These are phyloP conservation scores for Fomitopsis palustris DNA, from an alignment of 1,284 basidiomycete species.

Conservation along the genomic window DNA sequence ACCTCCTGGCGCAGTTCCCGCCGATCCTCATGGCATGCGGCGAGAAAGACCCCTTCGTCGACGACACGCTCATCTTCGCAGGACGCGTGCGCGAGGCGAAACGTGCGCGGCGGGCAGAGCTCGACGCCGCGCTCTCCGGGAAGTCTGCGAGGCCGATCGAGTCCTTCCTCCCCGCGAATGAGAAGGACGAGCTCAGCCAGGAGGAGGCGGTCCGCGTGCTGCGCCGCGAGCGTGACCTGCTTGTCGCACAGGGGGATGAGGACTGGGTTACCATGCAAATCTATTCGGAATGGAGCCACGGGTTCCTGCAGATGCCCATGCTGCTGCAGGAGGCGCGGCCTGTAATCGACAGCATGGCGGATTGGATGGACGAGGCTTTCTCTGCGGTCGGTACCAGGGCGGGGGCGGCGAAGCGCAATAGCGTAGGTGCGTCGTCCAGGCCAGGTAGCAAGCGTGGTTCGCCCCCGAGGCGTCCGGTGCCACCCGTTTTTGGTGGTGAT, in stretches of 20 bases:
- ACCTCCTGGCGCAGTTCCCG: slow-evolving; percentile 88
- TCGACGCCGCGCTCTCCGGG: slow-evolving; percentile 52
- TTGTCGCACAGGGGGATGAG: slow-evolving; percentile 74
- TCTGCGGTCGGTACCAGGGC: slow-evolving; percentile 19
- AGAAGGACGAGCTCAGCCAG: slow-evolving; percentile 18
- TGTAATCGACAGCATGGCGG: slow-evolving; percentile 87
- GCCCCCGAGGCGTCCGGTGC: neutral
- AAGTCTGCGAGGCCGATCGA: slow-evolving; percentile 59
- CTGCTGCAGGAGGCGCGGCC: slow-evolving; percentile 82
- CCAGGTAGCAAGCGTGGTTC: slow-evolving; percentile 1
- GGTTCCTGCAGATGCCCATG: slow-evolving; percentile 91
- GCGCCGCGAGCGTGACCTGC: slow-evolving; percentile 53
- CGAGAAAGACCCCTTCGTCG: slow-evolving; percentile 96
- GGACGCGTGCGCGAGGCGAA: slow-evolving; percentile 93
- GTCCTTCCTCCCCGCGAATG: slow-evolving; percentile 41
- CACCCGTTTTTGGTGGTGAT: slow-evolving; percentile 17
- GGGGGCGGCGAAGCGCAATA: slow-evolving; percentile 5
- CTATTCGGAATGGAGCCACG: slow-evolving; percentile 90
- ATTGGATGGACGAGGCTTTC: slow-evolving; percentile 89
- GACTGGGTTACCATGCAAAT: slow-evolving; percentile 96
- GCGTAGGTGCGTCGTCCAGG: neutral
- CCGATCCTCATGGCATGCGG: slow-evolving; percentile 91
- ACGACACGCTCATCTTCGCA: slow-evolving; percentile 94
- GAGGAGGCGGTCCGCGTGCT: slow-evolving; percentile 38
- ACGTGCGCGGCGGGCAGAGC: slow-evolving; percentile 69